These are phyloP conservation scores for Penicillium digitatum DNA, from an alignment of 2,329 filamentous ascomycete species.

Conservation along the genomic window DNA sequence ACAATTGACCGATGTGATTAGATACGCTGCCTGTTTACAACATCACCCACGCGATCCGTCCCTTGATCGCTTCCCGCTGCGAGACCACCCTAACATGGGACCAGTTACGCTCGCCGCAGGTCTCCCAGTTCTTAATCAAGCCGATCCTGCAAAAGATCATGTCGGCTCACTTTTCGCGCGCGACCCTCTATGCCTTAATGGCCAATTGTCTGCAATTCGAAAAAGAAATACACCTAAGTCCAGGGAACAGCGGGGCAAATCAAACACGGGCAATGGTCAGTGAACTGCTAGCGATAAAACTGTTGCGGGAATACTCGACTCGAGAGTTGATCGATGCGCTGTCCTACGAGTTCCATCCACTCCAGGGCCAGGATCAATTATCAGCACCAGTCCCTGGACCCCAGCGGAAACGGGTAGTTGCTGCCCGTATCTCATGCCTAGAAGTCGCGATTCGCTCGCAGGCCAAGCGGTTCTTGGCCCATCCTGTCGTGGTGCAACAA, in stretches of 20 bases:
- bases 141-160: slow-evolving; percentile 89
- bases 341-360: slow-evolving; percentile 90
- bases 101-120: slow-evolving; percentile 88
- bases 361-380: slow-evolving; percentile 68
- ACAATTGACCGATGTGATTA: slow-evolving; percentile 34
- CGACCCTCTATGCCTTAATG: slow-evolving; percentile 83
- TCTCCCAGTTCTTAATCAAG: slow-evolving; percentile 93
- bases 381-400: slow-evolving; percentile 33
- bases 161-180: slow-evolving; percentile 75
- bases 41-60: slow-evolving; percentile 83
- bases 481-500: slow-evolving; percentile 87
- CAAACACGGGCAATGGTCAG: slow-evolving; percentile 82
- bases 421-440: slow-evolving; percentile 79
- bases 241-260: slow-evolving; percentile 78
- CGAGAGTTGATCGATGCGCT: slow-evolving; percentile 89
- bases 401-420: slow-evolving; percentile 50
- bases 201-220: slow-evolving; percentile 90
- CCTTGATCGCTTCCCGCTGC: slow-evolving; percentile 76
- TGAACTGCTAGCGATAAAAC: slow-evolving; percentile 82
- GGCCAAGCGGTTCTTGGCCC: slow-evolving; percentile 86
- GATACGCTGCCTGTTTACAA: slow-evolving; percentile 85
- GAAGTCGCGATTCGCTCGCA: slow-evolving; percentile 91
- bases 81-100: slow-evolving; percentile 95
- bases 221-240: slow-evolving; percentile 78
- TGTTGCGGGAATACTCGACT: slow-evolving; percentile 84